phyloP scores from a whole-genome alignment of 2,329 filamentous ascomycete genomes.

The Sarocladium oryzae region DNA sequence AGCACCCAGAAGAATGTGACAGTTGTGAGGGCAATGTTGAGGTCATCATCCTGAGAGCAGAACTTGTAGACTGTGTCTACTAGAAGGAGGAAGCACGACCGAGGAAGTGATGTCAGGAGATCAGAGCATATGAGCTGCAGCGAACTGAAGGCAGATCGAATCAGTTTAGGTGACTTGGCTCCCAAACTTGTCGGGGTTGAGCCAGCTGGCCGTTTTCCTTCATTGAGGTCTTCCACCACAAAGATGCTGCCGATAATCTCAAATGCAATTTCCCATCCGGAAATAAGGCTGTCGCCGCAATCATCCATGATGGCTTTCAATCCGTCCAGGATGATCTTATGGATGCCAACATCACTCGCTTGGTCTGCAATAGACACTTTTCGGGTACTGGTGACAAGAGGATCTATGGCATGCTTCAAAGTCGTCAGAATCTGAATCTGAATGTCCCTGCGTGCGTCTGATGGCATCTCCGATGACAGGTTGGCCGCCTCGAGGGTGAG shows the following conservation, averaged over 20 bases:
- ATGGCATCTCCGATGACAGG: conserved; percentile 45
- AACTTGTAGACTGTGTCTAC: conserved; percentile 87
- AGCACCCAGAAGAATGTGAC: conserved; percentile 96
- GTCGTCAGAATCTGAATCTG: conserved; percentile 68
- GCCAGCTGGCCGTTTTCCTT: conserved; percentile 21
- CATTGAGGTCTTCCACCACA: conserved; percentile 32
- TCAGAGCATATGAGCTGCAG: conserved; percentile 92
- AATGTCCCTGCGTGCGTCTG: conserved; percentile 49
- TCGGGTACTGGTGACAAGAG: conserved; percentile 47
- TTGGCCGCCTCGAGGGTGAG: conserved; percentile 52
- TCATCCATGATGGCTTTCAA: conserved; percentile 79
- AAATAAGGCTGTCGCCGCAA: conserved; percentile 74
- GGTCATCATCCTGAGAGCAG: conserved; percentile 79
- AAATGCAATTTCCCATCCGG: conserved; percentile 82
- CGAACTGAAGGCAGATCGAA: conserved; percentile 81
- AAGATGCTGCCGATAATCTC: conserved; percentile 82
- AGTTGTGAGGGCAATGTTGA: conserved; percentile 92
- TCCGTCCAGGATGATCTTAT: conserved; percentile 72
- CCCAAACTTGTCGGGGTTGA: conserved; percentile 30
- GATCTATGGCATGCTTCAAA: conserved; percentile 51
- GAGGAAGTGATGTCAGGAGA: conserved; percentile 70
- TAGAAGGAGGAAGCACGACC: conserved; percentile 66
- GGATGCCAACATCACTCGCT: conserved; percentile 68
- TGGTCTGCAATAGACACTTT: conserved; percentile 51
- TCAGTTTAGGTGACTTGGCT: conserved; percentile 64